phyloP scores from a whole-genome alignment of 345 rosid species.

The Angophora floribunda region DNA sequence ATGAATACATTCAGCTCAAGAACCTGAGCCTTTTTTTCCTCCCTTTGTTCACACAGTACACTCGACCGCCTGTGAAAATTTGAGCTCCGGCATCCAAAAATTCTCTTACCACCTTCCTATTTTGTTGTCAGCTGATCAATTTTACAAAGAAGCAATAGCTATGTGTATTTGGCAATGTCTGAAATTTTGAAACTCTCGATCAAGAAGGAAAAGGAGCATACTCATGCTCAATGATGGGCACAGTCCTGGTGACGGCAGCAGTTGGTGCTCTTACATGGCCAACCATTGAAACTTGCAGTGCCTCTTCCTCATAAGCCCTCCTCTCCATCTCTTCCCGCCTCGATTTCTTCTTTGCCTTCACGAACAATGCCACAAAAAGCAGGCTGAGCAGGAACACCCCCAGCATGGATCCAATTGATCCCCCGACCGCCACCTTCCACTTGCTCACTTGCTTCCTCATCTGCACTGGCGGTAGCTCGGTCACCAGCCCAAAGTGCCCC shows the following conservation, averaged over 20 bases:
- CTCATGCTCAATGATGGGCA: slow-evolving; percentile 61
- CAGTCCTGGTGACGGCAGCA: slow-evolving; percentile 61
- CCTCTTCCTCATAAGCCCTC: slow-evolving; percentile 93
- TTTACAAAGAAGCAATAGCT: background rate
- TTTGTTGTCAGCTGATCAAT: background rate
- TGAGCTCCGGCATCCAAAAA: background rate
- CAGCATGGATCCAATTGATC: slow-evolving; percentile 59
- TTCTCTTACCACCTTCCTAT: background rate
- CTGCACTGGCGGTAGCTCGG: slow-evolving; percentile 18
- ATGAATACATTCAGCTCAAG: background rate
- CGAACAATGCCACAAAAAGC: slow-evolving; percentile 59
- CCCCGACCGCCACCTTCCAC: slow-evolving; percentile 81
- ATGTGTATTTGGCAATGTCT: background rate
- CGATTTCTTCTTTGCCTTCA: slow-evolving; percentile 66
- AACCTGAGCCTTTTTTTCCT: background rate
- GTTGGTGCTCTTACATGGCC: slow-evolving; percentile 73
- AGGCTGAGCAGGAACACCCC: slow-evolving; percentile 57
- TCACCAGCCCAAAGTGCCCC: slow-evolving; percentile 81
- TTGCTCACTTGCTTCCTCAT: slow-evolving; percentile 33
- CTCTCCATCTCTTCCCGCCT: slow-evolving; percentile 77
- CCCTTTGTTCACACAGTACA: background rate
- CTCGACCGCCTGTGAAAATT: background rate
- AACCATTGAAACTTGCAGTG: slow-evolving; percentile 85
- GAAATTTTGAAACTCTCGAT: background rate
- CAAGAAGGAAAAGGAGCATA: slow-evolving; percentile 17